A percentile compares a stretch with the other conserved stretches of the same genome.
phyloP scores from a whole-genome alignment of 148 eudicot genomes.

The Rhododendron ferrugineum region DNA sequence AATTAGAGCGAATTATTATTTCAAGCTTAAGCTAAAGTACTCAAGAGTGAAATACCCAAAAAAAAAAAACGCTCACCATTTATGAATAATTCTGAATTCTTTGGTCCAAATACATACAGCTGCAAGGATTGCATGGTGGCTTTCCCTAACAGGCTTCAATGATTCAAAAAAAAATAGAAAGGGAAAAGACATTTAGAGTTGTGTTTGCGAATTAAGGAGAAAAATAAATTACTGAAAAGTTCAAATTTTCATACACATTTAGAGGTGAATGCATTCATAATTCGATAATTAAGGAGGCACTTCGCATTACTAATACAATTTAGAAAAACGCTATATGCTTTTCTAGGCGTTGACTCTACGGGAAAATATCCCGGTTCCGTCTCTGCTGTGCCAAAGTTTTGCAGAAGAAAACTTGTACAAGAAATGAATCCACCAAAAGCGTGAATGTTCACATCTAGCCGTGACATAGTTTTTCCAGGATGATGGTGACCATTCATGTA shows the following conservation, averaged over 20 bases:
- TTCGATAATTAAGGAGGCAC: background rate
- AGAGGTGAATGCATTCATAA: background rate
- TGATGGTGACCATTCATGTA: background rate
- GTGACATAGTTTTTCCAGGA: background rate
- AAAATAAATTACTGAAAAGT: background rate
- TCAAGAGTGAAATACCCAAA: background rate
- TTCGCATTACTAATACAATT: background rate
- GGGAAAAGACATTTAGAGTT: background rate
- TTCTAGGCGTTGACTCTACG: background rate
- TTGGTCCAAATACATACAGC: conserved; percentile 40
- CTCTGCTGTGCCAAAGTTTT: background rate
- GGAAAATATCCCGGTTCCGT: background rate
- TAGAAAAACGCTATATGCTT: too few species aligned
- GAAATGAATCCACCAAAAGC: too few species aligned
- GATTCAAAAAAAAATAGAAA: background rate
- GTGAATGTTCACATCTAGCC: background rate
- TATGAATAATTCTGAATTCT: conserved; percentile 20
- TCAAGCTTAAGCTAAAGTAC: background rate
- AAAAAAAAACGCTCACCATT: conserved; percentile 19
- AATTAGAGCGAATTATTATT: background rate
- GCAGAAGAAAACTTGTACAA: background rate
- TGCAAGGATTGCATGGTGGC: conserved; percentile 45
- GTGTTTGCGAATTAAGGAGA: background rate
- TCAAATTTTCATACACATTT: background rate
- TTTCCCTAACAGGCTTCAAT: conserved; percentile 38